Evolutionary conservation across 495 filamentous ascomycete species (phyloP), one percentile per base, ranked within the genome.

Genomic region (Umbilicaria muhlenbergii): DNA sequence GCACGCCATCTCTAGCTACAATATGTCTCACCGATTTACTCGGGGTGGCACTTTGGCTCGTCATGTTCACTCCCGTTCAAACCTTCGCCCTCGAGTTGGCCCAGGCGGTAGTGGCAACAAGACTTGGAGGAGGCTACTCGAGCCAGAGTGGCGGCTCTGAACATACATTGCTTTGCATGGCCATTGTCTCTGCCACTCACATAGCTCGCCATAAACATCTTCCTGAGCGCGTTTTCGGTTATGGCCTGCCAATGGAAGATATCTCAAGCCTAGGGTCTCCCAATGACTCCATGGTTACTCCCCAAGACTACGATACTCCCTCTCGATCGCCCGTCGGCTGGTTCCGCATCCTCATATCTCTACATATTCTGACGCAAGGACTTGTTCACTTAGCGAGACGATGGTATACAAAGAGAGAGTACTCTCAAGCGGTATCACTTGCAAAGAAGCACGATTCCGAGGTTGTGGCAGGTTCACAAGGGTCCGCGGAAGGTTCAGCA

Each of bases 31-130:
- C 87, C 59, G 88, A 95, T 58, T 66, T 76, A 14, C 68, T 91
- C 36, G 83, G 91, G 49, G 67, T 94, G 46, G 59, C 84, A 33
- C 66, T 91, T 39, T 98, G 87, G 82, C 70, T 96, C 35, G 83
- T 94, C 48, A 73, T 94, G 49, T 94, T 85, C 85, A 77, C 77
- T 2, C 83, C 85, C 45, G 74, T 86, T 48, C 87, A 94, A 56
- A 81, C 83, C 54, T 81, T 94, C 53, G 80, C 86, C 32, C 69
- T 96, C 56, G 91, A 96, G 54, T 69, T 96, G n/a, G 86, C 91
- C 34, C 88, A 96, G 60, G 86, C 88, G 34, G 86, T 96, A 52
- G 93, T 98, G 48, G 89, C 91, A 37, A 75, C 94, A 36, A 91
- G 87, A 1, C 67, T 98, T 15, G 91, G 91, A 43, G 91, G 91